phyloP scores from a whole-genome alignment of 352 stramenopile species.

The Labyrinthula sp. region DNA sequence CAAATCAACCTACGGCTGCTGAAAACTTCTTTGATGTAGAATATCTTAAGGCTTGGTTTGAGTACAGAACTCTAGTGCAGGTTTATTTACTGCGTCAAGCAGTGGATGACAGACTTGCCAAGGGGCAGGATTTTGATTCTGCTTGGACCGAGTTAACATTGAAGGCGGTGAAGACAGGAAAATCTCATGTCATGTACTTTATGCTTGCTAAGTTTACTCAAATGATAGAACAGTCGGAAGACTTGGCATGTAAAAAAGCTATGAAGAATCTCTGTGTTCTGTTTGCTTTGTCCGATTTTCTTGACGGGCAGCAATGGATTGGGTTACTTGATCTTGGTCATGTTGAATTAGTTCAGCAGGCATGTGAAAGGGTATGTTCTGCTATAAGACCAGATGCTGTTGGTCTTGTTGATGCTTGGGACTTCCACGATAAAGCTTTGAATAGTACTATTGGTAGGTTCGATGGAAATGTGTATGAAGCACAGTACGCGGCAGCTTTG shows the following conservation, averaged over 20 bases:
- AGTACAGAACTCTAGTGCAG: slow-evolving; percentile 10
- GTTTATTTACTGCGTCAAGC: slow-evolving; percentile 16
- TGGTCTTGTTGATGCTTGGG: slow-evolving; percentile 31
- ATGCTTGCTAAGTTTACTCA: slow-evolving; percentile 26
- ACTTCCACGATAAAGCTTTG: slow-evolving; percentile 24
- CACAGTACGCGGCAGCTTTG: slow-evolving; percentile 17
- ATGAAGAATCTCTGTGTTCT: slow-evolving; percentile 21
- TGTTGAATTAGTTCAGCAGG: slow-evolving; percentile 9
- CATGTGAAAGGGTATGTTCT: slow-evolving; percentile 3
- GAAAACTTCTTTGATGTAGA: slow-evolving; percentile 15
- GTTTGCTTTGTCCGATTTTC: slow-evolving; percentile 25
- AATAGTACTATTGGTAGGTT: slow-evolving; percentile 9
- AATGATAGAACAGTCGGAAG: slow-evolving; percentile 7
- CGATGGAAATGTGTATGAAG: slow-evolving; percentile 24
- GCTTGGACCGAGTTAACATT: slow-evolving; percentile 20
- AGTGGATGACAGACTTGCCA: slow-evolving; percentile 8
- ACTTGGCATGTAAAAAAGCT: slow-evolving; percentile 8
- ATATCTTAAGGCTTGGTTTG: slow-evolving; percentile 18
- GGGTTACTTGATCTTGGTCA: slow-evolving; percentile 12
- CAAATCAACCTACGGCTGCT: neutral
- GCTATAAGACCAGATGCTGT: slow-evolving; percentile 28
- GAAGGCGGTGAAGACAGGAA: slow-evolving; percentile 17
- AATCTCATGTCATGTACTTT: slow-evolving; percentile 25
- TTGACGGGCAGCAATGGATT: slow-evolving; percentile 21
- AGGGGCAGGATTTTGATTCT: slow-evolving; percentile 10